phyloP scores from a whole-genome alignment of 2,329 filamentous ascomycete species.

The Trichoderma endophyticum region DNA sequence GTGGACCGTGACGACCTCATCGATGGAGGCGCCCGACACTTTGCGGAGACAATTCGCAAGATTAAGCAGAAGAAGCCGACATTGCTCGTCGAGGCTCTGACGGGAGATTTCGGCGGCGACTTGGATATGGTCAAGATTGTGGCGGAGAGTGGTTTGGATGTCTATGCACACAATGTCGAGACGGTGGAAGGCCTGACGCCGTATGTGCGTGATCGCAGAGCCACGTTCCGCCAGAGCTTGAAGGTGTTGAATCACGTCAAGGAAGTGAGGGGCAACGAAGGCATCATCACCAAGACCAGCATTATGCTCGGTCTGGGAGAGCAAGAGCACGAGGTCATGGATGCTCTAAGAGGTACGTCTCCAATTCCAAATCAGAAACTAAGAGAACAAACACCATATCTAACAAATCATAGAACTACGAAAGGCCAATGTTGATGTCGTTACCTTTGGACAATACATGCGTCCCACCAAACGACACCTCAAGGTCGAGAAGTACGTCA shows the following conservation, averaged over 20 bases:
- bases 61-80: conserved; percentile 82
- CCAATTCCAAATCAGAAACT: neutral
- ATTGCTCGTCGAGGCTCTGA: conserved; percentile 78
- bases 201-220: conserved; percentile 82
- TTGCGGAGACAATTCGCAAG: conserved; percentile 88
- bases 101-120: conserved; percentile 84
- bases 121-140: conserved; percentile 83
- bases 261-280: conserved; percentile 60
- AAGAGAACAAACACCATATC: neutral
- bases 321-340: conserved; percentile 80
- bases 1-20: conserved; percentile 91
- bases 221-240: conserved; percentile 83
- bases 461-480: conserved; percentile 96
- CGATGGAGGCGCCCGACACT: conserved; percentile 85
- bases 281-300: conserved; percentile 96
- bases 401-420: conserved; percentile 58
- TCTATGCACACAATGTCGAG: conserved; percentile 97
- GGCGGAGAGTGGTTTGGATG: conserved; percentile 83
- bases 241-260: conserved; percentile 79
- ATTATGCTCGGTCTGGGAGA: conserved; percentile 96
- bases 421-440: conserved; percentile 79
- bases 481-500: conserved; percentile 93
- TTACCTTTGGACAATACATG: conserved; percentile 99
- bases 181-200: conserved; percentile 89
- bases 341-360: conserved; percentile 64